Evolutionary conservation across 2,329 filamentous ascomycete genomes (phyloP).

Genomic region (Diaporthe ampelina): DNA sequence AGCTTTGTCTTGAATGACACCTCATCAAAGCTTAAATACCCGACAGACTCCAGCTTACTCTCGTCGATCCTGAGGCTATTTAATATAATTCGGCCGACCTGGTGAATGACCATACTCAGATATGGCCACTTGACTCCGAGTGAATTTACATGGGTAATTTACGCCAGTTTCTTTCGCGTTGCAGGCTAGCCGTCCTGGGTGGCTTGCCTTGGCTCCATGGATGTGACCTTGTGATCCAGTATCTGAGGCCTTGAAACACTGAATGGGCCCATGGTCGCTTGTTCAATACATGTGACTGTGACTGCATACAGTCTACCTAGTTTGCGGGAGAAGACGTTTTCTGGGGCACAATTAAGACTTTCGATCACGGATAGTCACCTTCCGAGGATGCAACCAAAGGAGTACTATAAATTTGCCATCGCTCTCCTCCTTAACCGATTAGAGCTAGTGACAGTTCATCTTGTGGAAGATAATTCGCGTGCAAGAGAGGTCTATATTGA

Average conservation of each 20-base stretch:
- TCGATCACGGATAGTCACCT: not conserved
- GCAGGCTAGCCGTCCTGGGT: not conserved
- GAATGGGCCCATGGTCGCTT: not conserved
- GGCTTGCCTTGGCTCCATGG: not conserved
- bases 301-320: not conserved
- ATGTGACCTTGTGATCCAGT: not conserved
- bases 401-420: not conserved
- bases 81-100: not conserved
- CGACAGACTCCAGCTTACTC: not conserved
- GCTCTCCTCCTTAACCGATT: not conserved
- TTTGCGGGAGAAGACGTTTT: too few species aligned
- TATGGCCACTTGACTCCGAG: not conserved
- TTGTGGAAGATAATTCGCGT: too few species aligned
- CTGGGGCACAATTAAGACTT: not conserved
- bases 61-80: not conserved
- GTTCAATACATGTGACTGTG: not conserved
- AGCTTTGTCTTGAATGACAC: not conserved
- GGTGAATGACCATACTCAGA: not conserved
- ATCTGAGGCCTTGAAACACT: too few species aligned
- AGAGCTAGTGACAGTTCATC: not conserved
- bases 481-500: not conserved
- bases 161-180: not conserved
- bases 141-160: not conserved
- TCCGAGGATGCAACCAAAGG: not conserved
- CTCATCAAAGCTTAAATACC: not conserved